Evolutionary conservation across 164 flowering plant genomes (phyloP).

Genomic region (Pachysandra terminalis): DNA sequence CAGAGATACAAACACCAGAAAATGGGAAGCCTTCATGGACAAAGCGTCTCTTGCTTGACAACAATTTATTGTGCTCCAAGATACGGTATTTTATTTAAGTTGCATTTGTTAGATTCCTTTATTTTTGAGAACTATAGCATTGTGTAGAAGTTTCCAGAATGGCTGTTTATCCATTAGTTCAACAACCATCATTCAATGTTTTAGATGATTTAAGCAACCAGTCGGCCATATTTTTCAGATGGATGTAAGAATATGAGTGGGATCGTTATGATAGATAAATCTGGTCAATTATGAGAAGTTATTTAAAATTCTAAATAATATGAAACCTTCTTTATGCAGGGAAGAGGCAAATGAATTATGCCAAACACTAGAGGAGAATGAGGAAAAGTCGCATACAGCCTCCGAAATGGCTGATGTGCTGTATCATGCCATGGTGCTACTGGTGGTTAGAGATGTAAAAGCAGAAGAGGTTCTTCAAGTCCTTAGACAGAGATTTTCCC

Average conservation of each 20-base stretch:
- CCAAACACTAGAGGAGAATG: constrained; percentile 73
- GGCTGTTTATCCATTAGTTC: background rate
- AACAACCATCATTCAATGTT: no score
- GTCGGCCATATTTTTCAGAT: background rate
- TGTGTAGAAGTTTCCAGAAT: background rate
- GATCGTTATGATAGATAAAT: background rate
- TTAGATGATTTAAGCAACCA: background rate
- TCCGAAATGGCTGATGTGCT: constrained; percentile 93
- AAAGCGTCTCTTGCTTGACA: constrained; percentile 57
- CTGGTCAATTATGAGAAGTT: no score
- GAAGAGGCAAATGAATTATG: constrained; percentile 96
- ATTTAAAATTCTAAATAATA: no score
- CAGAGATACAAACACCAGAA: constrained; percentile 36
- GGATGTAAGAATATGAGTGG: background rate
- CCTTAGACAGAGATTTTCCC: constrained; percentile 63
- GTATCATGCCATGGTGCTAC: constrained; percentile 81
- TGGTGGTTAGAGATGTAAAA: constrained; percentile 57
- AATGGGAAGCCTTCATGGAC: constrained; percentile 91
- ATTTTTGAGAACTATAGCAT: background rate
- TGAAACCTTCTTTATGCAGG: constrained; percentile 32
- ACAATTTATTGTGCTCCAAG: constrained; percentile 74
- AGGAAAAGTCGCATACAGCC: constrained; percentile 59
- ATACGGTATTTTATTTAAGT: constrained; percentile 45
- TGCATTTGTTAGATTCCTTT: background rate
- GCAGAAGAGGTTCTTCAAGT: constrained; percentile 71